Evolutionary conservation across 1,284 basidiomycete genomes (phyloP).

Genomic region (Tranzscheliella williamsii): DNA sequence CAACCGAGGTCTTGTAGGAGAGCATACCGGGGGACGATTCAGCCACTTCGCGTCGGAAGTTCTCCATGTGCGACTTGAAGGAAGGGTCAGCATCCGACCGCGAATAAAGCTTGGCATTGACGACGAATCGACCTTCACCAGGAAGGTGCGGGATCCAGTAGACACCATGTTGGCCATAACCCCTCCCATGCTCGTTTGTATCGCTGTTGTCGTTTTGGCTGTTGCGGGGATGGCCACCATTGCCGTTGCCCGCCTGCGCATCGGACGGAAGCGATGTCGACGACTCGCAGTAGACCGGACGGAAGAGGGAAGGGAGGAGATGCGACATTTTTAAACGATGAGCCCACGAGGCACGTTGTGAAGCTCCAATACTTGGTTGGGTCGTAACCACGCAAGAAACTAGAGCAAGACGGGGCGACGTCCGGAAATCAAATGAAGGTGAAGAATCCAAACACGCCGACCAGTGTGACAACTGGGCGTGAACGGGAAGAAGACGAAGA

Average conservation of each 20-base stretch:
- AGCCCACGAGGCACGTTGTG: neutral
- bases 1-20: constrained; percentile 50
- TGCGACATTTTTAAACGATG: constrained; percentile 27
- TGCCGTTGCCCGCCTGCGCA: no score
- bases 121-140: constrained; percentile 52
- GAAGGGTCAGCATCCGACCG: constrained; percentile 46
- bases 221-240: constrained; percentile 1
- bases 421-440: no score
- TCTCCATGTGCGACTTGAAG: constrained; percentile 49
- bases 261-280: constrained; percentile 11
- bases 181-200: constrained; percentile 4
- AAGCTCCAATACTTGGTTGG: no score
- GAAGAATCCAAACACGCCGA: no score
- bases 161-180: constrained; percentile 21
- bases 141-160: constrained; percentile 51
- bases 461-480: no score
- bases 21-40: constrained; percentile 53
- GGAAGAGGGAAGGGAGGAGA: constrained; percentile 36
- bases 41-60: constrained; percentile 48
- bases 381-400: no score
- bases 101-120: constrained; percentile 52
- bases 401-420: no score
- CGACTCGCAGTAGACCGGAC: constrained; percentile 43
- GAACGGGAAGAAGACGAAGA: no score
- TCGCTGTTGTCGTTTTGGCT: neutral